Evolutionary conservation across 257 asterid genomes (phyloP), one percentile per base, ranked within the genome.

Genomic region (Dorcoceras hygrometricum): DNA sequence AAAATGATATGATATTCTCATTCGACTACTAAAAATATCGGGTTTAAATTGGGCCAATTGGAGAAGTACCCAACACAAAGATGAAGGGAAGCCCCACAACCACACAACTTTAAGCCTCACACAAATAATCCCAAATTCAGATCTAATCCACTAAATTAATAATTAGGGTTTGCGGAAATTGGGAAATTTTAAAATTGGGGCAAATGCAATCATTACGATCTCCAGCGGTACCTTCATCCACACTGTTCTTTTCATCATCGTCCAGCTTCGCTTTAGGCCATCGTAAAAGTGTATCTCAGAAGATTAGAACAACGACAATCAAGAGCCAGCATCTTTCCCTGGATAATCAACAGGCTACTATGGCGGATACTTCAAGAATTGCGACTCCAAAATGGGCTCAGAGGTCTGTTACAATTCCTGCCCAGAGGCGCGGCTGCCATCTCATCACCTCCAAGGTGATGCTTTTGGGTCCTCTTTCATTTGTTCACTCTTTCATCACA

Each of bases 391-490:
- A 87, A 72, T 91, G 98, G 98, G 89, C 90, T 24, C 98, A 91
- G 82, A 91, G 85, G 76, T 87, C 85, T n/a, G 39, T 91, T 12
- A 78, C 83, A n/a, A 58, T 91, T 63, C 91, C 98, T 22, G 82
- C 92, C 1, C 95, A 84, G 71, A 77, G 80, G 63, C 95, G 98
- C 56, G 98, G 98, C 23, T 93, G 98, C 74, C 97, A 93, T 71
- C 95, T 88, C 66, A 68, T 93, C 73, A 88, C 99, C 39, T 81
- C 92, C 60, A 85, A 82, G 97, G 99, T 88, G 31, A 0, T 26
- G 46, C 2, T 34, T 34, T 11, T 23, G 46, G 4, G 12, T 19
- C 18, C 11, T 9, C 9, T 57, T 57, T 57, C 18, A 5, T 22
- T 27, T 20, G 1, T 11, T 26, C 6, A 10, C 19, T 57, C 31